Evolutionary conservation across 768 basidiomycete genomes (phyloP).

Genomic region (Leccinum sublutescens): DNA sequence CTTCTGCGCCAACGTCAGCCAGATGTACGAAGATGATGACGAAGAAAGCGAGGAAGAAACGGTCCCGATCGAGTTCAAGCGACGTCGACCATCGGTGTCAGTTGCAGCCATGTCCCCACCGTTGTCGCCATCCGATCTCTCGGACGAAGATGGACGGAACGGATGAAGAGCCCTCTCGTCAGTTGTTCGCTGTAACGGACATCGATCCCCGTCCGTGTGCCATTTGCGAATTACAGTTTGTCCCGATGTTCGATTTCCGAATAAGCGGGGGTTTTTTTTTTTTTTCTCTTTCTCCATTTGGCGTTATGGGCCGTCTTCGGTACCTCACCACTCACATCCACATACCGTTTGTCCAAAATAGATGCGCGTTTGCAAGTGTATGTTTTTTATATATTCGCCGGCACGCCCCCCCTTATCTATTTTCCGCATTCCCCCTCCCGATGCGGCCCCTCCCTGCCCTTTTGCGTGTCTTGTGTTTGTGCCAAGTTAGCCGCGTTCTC

Average conservation of each 20-base stretch:
- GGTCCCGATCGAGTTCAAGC: constrained; percentile 35
- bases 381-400: background rate
- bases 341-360: constrained; percentile 16
- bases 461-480: constrained; percentile 4
- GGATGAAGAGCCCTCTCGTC: constrained; percentile 7
- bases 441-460: background rate
- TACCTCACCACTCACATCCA: constrained; percentile 9
- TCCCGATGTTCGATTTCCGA: constrained; percentile 12
- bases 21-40: constrained; percentile 32
- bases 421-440: background rate
- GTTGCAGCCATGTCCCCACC: constrained; percentile 28
- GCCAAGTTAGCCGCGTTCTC: background rate
- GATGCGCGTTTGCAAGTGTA: constrained; percentile 13
- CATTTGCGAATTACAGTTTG: constrained; percentile 20
- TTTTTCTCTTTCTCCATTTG: constrained; percentile 3
- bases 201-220: constrained; percentile 12
- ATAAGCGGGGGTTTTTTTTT: background rate
- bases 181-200: constrained; percentile 3
- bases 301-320: background rate
- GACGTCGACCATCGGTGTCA: constrained; percentile 34
- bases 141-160: constrained; percentile 14
- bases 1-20: constrained; percentile 33
- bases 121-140: constrained; percentile 17
- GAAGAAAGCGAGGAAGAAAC: constrained; percentile 39
- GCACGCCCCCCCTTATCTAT: background rate